These are phyloP conservation scores for Komagataella populi DNA, from an alignment of 805 yeast species.

Conservation along the genomic window DNA sequence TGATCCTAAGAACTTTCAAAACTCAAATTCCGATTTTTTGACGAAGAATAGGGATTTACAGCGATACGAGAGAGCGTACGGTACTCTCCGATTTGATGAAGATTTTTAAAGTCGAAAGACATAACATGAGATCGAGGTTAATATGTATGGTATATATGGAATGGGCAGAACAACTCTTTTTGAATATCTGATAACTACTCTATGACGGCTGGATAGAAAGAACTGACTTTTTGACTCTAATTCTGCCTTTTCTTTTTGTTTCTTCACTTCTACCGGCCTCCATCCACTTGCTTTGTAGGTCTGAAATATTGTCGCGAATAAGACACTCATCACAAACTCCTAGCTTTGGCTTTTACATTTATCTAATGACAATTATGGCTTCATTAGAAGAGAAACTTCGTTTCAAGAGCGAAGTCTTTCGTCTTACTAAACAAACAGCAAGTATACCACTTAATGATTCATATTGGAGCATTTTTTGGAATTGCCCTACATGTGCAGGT, in stretches of 20 bases:
- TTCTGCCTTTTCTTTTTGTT: background rate
- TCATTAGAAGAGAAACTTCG: constrained; percentile 55
- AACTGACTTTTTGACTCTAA: too few relatives aligned
- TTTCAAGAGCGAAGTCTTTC: constrained; percentile 46
- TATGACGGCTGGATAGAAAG: background rate
- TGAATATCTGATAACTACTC: background rate
- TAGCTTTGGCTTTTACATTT: background rate
- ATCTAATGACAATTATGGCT: constrained; percentile 34
- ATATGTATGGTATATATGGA: background rate
- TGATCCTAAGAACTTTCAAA: background rate
- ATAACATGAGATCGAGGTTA: background rate
- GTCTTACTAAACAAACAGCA: constrained; percentile 33
- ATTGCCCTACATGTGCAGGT: constrained; percentile 31
- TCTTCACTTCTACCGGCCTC: background rate
- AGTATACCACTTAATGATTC: constrained; percentile 20
- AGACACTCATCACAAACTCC: background rate
- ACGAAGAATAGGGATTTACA: constrained; percentile 4
- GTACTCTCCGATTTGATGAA: constrained; percentile 31
- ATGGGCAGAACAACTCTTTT: background rate
- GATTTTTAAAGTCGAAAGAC: constrained; percentile 22
- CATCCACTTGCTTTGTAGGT: background rate
- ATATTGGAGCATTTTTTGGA: constrained; percentile 34
- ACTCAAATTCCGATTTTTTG: background rate
- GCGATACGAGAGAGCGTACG: constrained; percentile 23
- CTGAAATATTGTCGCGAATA: background rate